These are phyloP conservation scores for Halophytophthora batemanensis DNA, from an alignment of 352 stramenopile species.

Conservation along the genomic window DNA sequence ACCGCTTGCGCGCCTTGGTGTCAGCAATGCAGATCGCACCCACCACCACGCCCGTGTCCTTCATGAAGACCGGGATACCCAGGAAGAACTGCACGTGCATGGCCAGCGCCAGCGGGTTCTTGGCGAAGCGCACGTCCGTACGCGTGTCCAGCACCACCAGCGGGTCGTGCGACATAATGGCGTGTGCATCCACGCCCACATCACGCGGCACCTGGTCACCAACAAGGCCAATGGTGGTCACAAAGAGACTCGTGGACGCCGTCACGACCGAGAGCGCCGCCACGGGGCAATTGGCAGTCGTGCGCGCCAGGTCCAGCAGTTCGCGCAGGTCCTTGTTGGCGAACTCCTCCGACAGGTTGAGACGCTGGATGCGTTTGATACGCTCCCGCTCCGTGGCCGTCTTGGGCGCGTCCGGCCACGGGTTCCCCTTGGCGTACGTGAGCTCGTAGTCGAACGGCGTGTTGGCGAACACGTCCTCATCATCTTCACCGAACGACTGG, in stretches of 20 bases:
- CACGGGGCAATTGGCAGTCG: conserved; percentile 66
- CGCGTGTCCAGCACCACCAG: conserved; percentile 73
- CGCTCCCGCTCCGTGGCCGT: conserved; percentile 52
- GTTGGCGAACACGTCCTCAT: conserved; percentile 59
- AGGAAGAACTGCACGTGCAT: conserved; percentile 82
- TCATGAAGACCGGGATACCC: conserved; percentile 62
- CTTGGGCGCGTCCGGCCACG: conserved; percentile 71
- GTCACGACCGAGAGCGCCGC: conserved; percentile 70
- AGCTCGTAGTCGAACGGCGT: conserved; percentile 64
- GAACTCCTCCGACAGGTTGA: conserved; percentile 79
- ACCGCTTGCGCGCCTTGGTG: conserved; percentile 52
- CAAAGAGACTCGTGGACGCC: conserved; percentile 67
- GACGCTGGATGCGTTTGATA: conserved; percentile 49
- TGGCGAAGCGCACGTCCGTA: conserved; percentile 72
- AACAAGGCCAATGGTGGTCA: conserved; percentile 69
- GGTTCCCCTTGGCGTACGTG: conserved; percentile 66
- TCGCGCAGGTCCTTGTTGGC: conserved; percentile 71
- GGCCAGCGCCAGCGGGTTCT: conserved; percentile 69
- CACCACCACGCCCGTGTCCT: conserved; percentile 63
- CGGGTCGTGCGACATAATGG: conserved; percentile 71
- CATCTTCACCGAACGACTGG: conserved; percentile 33
- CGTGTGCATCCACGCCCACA: conserved; percentile 68
- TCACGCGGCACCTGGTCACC: conserved; percentile 78
- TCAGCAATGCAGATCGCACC: conserved; percentile 72
- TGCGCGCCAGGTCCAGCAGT: conserved; percentile 66